Evolutionary conservation across 768 basidiomycete species (phyloP), one percentile per base, ranked within the genome.

Genomic region (Paxillus rubicundulus): DNA sequence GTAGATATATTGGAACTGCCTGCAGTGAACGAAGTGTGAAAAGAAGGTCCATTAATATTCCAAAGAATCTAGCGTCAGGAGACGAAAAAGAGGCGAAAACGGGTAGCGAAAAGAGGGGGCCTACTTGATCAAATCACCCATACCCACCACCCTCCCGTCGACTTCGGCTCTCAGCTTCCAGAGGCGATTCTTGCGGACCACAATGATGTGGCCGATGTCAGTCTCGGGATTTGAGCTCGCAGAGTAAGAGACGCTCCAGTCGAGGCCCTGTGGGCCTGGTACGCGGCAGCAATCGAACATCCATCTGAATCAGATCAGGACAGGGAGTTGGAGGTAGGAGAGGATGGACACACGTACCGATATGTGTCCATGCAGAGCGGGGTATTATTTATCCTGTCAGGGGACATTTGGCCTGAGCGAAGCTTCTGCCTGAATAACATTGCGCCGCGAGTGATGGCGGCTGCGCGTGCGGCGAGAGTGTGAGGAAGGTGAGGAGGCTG

Each of bases 201-300:
- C 87, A 42, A 95, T 74, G 53, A 98, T 79, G 67, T 95, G 91
- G 0, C 90, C 91, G 17, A 82, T 77, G 45, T 84, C 75, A 9
- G 52, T 34, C n/a, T 56, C 50, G n/a, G 55, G 56, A 30, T 52
- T 54, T 20, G 59, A 50, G 37, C 45, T 56, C 9, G 84, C 85
- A 0, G 89, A 84, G 56, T 89, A 81, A 14, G 84, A 82, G 17
- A 85, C 71, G 56, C 85, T 83, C 82, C 89, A 89, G 65, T 98
- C 94, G 4, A 83, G 70, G 16, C 87, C 86, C 41, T 86, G 78
- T 9, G 74, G 68, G 1, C 87, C 87, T 2, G 91, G 91, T 17
- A 93, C 75, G 50, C 91, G 87, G 57, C 82, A 89, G 66, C 89
- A 91, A 65, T 93, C 91, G 59, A 93, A 93, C 91, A 93, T 92